These are phyloP conservation scores for Sarocladiaceae sp. DNA, from an alignment of 2,329 filamentous ascomycete genomes.

Conservation along the genomic window DNA sequence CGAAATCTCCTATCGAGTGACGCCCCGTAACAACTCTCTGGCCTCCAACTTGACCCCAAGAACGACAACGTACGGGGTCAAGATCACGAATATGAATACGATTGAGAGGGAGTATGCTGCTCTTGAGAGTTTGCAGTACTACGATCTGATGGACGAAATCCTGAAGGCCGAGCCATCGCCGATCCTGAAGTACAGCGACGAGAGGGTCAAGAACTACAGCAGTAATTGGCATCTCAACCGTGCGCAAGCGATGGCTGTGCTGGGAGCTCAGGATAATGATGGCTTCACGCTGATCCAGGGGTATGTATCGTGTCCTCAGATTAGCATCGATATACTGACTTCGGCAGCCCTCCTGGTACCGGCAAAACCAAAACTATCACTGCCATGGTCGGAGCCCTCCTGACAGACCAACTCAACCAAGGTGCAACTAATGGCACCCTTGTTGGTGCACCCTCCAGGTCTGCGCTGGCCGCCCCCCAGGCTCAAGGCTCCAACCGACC, in stretches of 20 bases:
- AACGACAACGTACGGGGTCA: slow-evolving; percentile 64
- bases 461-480: slow-evolving; percentile 17
- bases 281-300: slow-evolving; percentile 95
- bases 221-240: slow-evolving; percentile 77
- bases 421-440: slow-evolving; percentile 23
- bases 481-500: slow-evolving; percentile 21
- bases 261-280: slow-evolving; percentile 90
- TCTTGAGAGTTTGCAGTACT: slow-evolving; percentile 84
- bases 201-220: slow-evolving; percentile 62
- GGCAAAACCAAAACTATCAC: slow-evolving; percentile 98
- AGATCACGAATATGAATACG: slow-evolving; percentile 88
- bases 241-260: slow-evolving; percentile 85
- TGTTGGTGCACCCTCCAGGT: slow-evolving; percentile 23
- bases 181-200: slow-evolving; percentile 72
- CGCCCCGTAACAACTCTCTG: slow-evolving; percentile 58
- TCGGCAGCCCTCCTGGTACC: slow-evolving; percentile 73
- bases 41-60: slow-evolving; percentile 61
- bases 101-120: slow-evolving; percentile 94
- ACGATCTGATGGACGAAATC: slow-evolving; percentile 92
- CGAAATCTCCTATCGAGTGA: slow-evolving; percentile 81
- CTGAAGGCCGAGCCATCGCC: slow-evolving; percentile 84
- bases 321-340: slow-evolving; percentile 14
- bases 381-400: slow-evolving; percentile 84
- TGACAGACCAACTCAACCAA: slow-evolving; percentile 28
- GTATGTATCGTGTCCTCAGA: slow-evolving; percentile 35